Conservation (phyloP, 768 basidiomycete species). For the Phylloporus scabripes region DNA sequence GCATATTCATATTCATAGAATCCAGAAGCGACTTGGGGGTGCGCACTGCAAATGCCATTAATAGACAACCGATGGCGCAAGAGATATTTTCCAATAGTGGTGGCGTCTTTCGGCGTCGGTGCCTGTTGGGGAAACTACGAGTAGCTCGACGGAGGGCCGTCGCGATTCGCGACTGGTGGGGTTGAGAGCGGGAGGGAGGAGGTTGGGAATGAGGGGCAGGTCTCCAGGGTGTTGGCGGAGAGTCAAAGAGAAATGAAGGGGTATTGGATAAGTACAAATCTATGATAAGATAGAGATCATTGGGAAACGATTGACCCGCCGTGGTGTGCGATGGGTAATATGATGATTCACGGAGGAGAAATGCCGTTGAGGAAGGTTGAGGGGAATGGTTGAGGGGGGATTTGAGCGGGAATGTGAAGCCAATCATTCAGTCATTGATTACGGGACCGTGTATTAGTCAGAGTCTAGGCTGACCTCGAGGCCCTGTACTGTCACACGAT, state of each 20-base stretch:
- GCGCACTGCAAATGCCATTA: slow-evolving; percentile 10
- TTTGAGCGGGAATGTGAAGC: no score
- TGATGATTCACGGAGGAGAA: slow-evolving; percentile 1
- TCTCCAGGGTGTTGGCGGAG: not conserved
- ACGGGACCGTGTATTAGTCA: not conserved
- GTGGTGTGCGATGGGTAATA: not conserved
- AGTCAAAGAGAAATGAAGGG: not conserved
- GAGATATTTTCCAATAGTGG: slow-evolving; percentile 12
- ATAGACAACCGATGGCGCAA: not conserved
- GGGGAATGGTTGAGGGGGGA: not conserved
- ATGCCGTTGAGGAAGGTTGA: slow-evolving; percentile 6
- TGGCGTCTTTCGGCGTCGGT: not conserved
- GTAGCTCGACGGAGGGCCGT: slow-evolving; percentile 10
- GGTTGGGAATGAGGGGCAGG: not conserved
- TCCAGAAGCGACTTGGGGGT: slow-evolving; percentile 7
- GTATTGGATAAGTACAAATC: not conserved
- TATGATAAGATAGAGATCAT: slow-evolving; percentile 6
- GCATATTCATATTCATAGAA: slow-evolving; percentile 2
- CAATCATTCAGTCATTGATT: no score
- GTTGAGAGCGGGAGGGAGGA: not conserved
- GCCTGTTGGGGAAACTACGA: not conserved
- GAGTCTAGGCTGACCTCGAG: slow-evolving; percentile 7
- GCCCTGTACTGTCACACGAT: slow-evolving; percentile 21
- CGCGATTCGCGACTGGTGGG: slow-evolving; percentile 11
- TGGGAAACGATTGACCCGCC: not conserved